Evolutionary conservation across 1,284 basidiomycete genomes (phyloP).

Genomic region (Termitomyces sp.): DNA sequence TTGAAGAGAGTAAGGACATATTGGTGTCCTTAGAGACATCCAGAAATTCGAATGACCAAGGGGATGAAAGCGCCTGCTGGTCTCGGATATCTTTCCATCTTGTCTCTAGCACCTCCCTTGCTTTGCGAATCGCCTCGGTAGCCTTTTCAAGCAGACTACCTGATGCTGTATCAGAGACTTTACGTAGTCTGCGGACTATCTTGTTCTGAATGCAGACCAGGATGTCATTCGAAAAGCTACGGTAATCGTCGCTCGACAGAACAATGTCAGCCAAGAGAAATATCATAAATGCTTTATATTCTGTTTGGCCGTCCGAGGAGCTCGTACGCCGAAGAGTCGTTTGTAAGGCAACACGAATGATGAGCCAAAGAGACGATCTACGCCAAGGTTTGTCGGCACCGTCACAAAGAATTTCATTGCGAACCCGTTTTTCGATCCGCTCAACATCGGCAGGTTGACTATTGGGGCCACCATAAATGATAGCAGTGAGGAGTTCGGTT

Average conservation of each 20-base stretch:
- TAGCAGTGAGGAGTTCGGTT: conserved; percentile 36
- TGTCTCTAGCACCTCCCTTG: conserved; percentile 20
- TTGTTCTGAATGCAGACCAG: conserved; percentile 29
- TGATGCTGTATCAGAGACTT: conserved; percentile 28
- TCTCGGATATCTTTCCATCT: conserved; percentile 29
- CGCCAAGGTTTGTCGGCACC: conserved; percentile 37
- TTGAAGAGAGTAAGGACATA: conserved; percentile 26
- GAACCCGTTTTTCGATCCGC: conserved; percentile 36
- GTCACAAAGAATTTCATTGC: conserved; percentile 43
- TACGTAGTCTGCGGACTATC: conserved; percentile 24
- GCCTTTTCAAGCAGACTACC: no score
- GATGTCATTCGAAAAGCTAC: conserved; percentile 27
- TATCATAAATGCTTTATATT: conserved; percentile 45
- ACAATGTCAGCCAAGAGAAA: conserved; percentile 35
- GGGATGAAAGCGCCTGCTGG: conserved; percentile 18
- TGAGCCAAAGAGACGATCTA: conserved; percentile 41
- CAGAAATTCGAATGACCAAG: conserved; percentile 25
- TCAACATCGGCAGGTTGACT: conserved; percentile 22
- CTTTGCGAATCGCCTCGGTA: conserved; percentile 8
- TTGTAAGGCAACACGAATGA: conserved; percentile 44
- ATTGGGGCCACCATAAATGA: conserved; percentile 28
- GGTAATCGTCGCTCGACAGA: conserved; percentile 12
- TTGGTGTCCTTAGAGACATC: conserved; percentile 25
- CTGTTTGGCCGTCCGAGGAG: conserved; percentile 12
- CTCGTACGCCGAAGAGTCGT: conserved; percentile 27